Evolutionary conservation across 768 basidiomycete genomes (phyloP), one percentile per base, ranked within the genome.

Genomic region (Stropharia rugosoannulata): DNA sequence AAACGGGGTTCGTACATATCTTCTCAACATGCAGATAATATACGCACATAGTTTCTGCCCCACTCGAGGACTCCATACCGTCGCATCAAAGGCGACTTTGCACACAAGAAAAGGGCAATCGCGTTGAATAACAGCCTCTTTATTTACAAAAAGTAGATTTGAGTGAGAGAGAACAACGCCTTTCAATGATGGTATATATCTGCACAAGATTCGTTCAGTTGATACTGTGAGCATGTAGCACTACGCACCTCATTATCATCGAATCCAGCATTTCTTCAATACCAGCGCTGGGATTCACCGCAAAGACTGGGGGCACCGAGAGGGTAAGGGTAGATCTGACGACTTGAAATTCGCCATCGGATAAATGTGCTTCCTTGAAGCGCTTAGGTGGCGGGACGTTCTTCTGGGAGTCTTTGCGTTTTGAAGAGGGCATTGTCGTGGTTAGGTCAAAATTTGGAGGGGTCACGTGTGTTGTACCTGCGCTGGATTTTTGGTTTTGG

Each of bases 221-320:
- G 15, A 12, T 37, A 10, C 25, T 10, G 35, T 47, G 22, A 5
- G 25, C n/a, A 19, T 27, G 32, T 16, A 40, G 40, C n/a, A 16
- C 32, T 18, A 72, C 82, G 62, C 65, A 95, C 95, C 91, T 85
- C 95, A 98, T 96, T 12, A 96, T 74, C 89, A 97, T 89, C 7
- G 90, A 91, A 70, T 98, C 94, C 15, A 98, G 75, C 83, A 95
- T 86, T 72, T 98, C 93, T 65, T 89, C 84, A 15, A 84, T 90
- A 6, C 95, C 95, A 39, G 70, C 75, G 9, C 80, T 75, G n/a
- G 87, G 81, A 70, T 89, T 82, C 41, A 74, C 79, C 13, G 90
- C 82, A 68, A 93, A 96, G 41, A 89, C 78, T 1, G 95, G 95
- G 27, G 95, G 83, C 13, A 97, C 79, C 9, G 90, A 86, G 40